Base-by-base conservation (phyloP, 148 eudicot species). In the Rhododendron molle region DNA sequence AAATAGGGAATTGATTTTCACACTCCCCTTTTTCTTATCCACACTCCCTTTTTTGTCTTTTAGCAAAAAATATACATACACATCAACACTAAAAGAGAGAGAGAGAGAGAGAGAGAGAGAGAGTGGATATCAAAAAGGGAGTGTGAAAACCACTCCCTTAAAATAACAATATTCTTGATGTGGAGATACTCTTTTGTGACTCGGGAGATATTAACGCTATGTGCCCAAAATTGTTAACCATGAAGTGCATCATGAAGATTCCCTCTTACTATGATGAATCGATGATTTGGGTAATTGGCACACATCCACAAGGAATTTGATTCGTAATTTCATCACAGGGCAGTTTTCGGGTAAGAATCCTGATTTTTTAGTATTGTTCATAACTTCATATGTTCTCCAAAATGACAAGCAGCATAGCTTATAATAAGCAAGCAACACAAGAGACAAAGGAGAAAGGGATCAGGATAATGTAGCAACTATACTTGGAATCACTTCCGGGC, bases 401-500 rank as follows among this genome's bases (percentile, higher is more conserved):
- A 36, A 78, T 23, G 44, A n/a, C 43, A 84, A 76, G 38, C 83
- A 81, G 62, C 49, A 49, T 40, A 77, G 47, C 26, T 4, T 6
- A 84, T 20, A 46, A 30, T 23, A 79, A 38, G 5, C 4, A 28
- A 30, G 46, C 65, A 60, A 38, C 0, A 60, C 26, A 13, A 10
- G 58, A 81, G 32, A 10, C 38, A 44, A 85, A 50, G 43, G 65
- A 81, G 58, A 86, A 47, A 85, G 85, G 74, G 50, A 84, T 26
- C 81, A 73, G 16, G 77, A 56, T 16, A 32, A 83, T 49, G 34
- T 54, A 87, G 76, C 47, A 72, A 65, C 11, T 85, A 40, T 93
- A 94, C 98, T 94, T 92, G 89, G 95, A 69, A 84, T 89, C 92
- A 40, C 87, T 88, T 80, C 91, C 91, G n/a, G 94, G 93, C 85